Evolutionary conservation across 768 basidiomycete species (phyloP).

Genomic region (Rubroboletus satanas): DNA sequence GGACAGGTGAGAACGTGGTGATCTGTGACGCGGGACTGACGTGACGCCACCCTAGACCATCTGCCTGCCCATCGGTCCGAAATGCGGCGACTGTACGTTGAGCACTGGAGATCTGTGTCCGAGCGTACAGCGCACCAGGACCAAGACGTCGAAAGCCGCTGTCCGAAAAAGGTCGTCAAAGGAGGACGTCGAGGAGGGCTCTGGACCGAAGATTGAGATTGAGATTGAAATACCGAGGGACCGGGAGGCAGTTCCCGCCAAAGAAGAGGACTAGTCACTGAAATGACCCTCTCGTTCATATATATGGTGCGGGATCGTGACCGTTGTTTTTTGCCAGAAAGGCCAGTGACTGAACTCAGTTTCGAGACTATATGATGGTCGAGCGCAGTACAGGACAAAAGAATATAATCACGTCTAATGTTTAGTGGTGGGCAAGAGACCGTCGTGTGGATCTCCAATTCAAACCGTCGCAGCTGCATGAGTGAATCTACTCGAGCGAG

Average conservation of each 20-base stretch:
- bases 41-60: conserved; percentile 43
- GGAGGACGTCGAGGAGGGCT: neutral
- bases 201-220: conserved; percentile 40
- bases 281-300: neutral
- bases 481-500: neutral
- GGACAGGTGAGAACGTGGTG: conserved; percentile 56
- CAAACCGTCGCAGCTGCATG: neutral
- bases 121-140: conserved; percentile 44
- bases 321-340: neutral
- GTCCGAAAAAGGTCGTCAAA: conserved; percentile 4
- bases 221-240: conserved; percentile 27
- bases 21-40: neutral
- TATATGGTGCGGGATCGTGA: neutral
- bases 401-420: neutral
- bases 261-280: neutral
- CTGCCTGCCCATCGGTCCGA: conserved; percentile 62
- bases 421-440: neutral
- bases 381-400: neutral
- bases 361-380: neutral
- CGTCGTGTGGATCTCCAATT: neutral
- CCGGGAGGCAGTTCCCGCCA: neutral
- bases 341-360: neutral
- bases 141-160: conserved; percentile 15
- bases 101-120: conserved; percentile 59
- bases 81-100: conserved; percentile 62